Evolutionary conservation across 2,329 filamentous ascomycete species (phyloP).

Genomic region (Lecanicillium sp.): DNA sequence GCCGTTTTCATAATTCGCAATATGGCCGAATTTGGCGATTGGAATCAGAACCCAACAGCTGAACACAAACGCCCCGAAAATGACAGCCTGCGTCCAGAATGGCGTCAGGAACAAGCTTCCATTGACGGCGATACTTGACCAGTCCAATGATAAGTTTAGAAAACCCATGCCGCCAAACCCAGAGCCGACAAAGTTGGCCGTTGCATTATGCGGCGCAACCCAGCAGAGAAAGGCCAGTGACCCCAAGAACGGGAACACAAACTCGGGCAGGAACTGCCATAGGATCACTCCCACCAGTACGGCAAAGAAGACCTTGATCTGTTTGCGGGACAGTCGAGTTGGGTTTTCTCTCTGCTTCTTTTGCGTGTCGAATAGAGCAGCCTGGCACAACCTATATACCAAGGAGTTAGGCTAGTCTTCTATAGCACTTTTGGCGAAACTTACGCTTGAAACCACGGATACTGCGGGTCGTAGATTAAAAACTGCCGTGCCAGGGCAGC

Average conservation of each 20-base stretch:
- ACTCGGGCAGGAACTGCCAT: constrained; percentile 58
- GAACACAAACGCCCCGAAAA: constrained; percentile 46
- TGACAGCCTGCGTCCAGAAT: constrained; percentile 51
- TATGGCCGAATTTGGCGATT: constrained; percentile 48
- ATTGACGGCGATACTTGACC: constrained; percentile 50
- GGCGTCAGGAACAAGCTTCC: constrained; percentile 46
- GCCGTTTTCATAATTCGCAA: constrained; percentile 42
- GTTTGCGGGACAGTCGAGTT: constrained; percentile 38
- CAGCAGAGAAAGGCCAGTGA: constrained; percentile 56
- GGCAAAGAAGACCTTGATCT: constrained; percentile 50
- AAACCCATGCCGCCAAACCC: constrained; percentile 57
- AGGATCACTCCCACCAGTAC: constrained; percentile 43
- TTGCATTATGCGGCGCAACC: constrained; percentile 50
- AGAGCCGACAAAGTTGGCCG: constrained; percentile 53
- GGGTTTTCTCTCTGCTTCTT: constrained; percentile 43
- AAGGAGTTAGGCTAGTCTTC: too few relatives aligned
- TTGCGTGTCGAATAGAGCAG: constrained; percentile 51
- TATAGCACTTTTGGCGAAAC: too few relatives aligned
- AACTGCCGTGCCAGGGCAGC: constrained; percentile 50
- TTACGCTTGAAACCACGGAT: constrained; percentile 32
- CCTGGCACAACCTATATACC: constrained; percentile 36
- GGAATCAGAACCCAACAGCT: constrained; percentile 53
- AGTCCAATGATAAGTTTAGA: constrained; percentile 51
- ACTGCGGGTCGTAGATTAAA: constrained; percentile 50
- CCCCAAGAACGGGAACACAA: constrained; percentile 49